phyloP scores from a whole-genome alignment of 2,329 filamentous ascomycete species.

The Acrocalymma vagum region DNA sequence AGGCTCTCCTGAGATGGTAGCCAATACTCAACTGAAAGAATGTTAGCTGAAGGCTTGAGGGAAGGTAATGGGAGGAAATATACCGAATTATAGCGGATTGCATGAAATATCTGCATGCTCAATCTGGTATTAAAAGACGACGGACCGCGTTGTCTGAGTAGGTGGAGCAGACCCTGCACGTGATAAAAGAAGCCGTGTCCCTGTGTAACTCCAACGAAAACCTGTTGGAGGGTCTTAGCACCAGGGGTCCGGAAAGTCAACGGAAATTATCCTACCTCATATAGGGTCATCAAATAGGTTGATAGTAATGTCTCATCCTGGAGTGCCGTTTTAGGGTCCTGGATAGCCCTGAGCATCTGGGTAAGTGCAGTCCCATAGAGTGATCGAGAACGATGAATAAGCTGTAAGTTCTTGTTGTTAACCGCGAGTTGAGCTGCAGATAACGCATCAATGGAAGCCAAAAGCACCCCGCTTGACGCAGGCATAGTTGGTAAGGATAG shows the following conservation, averaged over 20 bases:
- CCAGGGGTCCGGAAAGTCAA: too few relatives aligned
- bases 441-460: slow-evolving; percentile 42
- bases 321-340: slow-evolving; percentile 30
- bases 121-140: slow-evolving; percentile 37
- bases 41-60: slow-evolving; percentile 14
- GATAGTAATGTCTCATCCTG: slow-evolving; percentile 46
- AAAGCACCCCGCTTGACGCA: slow-evolving; percentile 37
- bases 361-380: slow-evolving; percentile 44
- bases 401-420: slow-evolving; percentile 32
- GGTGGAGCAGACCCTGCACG: slow-evolving; percentile 43
- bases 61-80: background rate
- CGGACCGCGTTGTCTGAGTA: slow-evolving; percentile 42
- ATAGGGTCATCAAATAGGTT: slow-evolving; percentile 44
- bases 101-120: slow-evolving; percentile 44
- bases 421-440: slow-evolving; percentile 46
- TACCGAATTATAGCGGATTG: slow-evolving; percentile 47
- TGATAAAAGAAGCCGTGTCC: slow-evolving; percentile 49
- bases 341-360: slow-evolving; percentile 40
- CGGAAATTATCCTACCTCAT: slow-evolving; percentile 32
- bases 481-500: slow-evolving; percentile 40
- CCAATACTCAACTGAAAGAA: slow-evolving; percentile 40
- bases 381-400: slow-evolving; percentile 44
- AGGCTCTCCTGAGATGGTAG: slow-evolving; percentile 44
- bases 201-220: slow-evolving; percentile 43
- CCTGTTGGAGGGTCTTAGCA: slow-evolving; percentile 26